Evolutionary conservation across 441 rosid genomes (phyloP).

Genomic region (Brassica hybrid): DNA sequence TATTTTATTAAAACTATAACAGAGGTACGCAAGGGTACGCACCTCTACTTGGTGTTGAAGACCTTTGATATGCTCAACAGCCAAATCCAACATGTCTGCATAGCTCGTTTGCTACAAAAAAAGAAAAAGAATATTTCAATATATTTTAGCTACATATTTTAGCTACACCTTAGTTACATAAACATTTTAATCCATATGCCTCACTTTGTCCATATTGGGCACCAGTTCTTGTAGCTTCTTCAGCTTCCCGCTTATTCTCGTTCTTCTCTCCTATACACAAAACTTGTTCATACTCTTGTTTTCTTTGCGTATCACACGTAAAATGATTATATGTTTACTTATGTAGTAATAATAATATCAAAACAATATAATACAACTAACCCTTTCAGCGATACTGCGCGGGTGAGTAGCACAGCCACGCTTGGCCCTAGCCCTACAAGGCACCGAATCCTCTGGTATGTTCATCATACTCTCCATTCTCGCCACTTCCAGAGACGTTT

Average conservation of each 20-base stretch:
- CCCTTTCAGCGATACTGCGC: slow-evolving; percentile 97
- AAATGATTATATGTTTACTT: neutral
- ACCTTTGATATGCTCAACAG: slow-evolving; percentile 93
- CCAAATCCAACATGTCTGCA: slow-evolving; percentile 94
- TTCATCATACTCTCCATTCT: slow-evolving; percentile 73
- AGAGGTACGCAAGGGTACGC: slow-evolving; percentile 6
- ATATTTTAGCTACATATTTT: neutral
- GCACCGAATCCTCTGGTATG: slow-evolving; percentile 89
- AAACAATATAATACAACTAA: slow-evolving; percentile 42
- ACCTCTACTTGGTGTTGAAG: slow-evolving; percentile 95
- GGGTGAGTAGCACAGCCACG: slow-evolving; percentile 97
- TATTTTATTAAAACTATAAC: neutral
- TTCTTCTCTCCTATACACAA: slow-evolving; percentile 78
- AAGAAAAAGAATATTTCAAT: neutral
- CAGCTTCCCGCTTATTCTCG: slow-evolving; percentile 89
- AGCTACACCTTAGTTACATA: neutral
- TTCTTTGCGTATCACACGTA: neutral
- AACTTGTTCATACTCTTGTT: neutral
- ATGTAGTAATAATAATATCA: neutral
- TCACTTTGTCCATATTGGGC: slow-evolving; percentile 99
- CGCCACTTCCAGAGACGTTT: slow-evolving; percentile 79
- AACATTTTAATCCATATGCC: neutral
- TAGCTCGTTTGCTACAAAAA: slow-evolving; percentile 89
- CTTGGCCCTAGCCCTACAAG: slow-evolving; percentile 91
- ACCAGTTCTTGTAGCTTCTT: slow-evolving; percentile 96